These are phyloP conservation scores for Plasmodium adleri DNA, from an alignment of 169 alveolate species.

Conservation along the genomic window DNA sequence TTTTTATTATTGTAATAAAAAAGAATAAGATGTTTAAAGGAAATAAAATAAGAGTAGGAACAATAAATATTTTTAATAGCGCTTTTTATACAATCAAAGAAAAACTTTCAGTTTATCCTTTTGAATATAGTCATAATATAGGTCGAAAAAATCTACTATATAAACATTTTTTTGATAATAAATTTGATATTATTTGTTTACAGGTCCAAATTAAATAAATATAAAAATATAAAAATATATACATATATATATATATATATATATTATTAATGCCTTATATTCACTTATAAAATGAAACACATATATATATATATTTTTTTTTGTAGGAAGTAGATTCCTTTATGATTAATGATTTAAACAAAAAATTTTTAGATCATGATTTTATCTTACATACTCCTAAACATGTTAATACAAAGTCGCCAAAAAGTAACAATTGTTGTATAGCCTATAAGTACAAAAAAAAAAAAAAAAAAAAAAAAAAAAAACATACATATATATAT, in stretches of 20 bases:
- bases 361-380: not conserved
- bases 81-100: slow-evolving; percentile 3
- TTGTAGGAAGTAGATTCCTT: slow-evolving; percentile 40
- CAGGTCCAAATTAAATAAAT: slow-evolving; percentile 6
- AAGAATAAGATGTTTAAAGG: slow-evolving; percentile 21
- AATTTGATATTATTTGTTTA: slow-evolving; percentile 31
- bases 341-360: slow-evolving; percentile 8
- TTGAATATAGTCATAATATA: not conserved
- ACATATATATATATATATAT: not conserved
- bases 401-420: not conserved
- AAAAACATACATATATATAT: not conserved
- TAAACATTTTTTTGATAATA: not conserved
- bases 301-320: no score
- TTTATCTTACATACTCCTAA: slow-evolving; percentile 11
- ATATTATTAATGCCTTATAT: not conserved
- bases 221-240: not conserved
- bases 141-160: slow-evolving; percentile 10
- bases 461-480: slow-evolving; percentile 6
- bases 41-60: slow-evolving; percentile 34
- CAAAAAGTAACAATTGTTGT: slow-evolving; percentile 55
- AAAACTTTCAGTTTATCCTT: not conserved
- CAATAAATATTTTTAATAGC: slow-evolving; percentile 30
- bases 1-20: not conserved
- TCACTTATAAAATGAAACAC: not conserved
- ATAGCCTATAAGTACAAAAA: slow-evolving; percentile 22